Conservation (phyloP, 2,329 filamentous ascomycete genomes). For the Akanthomyces muscarius region DNA sequence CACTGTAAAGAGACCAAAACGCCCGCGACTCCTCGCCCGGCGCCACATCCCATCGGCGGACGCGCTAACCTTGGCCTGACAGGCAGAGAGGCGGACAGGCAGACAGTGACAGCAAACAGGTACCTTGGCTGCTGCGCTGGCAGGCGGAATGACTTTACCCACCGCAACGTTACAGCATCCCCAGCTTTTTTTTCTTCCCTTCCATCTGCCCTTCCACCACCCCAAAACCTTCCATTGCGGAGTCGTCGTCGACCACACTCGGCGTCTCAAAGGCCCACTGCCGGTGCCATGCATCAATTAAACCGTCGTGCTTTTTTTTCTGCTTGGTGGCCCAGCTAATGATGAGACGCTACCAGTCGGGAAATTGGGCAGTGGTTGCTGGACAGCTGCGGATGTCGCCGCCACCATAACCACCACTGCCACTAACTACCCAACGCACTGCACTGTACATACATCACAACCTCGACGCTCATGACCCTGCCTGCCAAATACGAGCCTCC, state of each 20-base stretch:
- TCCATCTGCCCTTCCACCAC: background rate
- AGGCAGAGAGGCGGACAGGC: no score
- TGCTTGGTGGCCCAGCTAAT: background rate
- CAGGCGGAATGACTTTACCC: constrained; percentile 7
- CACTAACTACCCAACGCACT: background rate
- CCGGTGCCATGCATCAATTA: background rate
- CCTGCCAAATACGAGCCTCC: constrained; percentile 13
- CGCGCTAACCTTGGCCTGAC: background rate
- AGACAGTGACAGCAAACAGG: no score
- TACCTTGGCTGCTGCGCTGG: background rate
- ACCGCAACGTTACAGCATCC: constrained; percentile 26
- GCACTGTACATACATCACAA: constrained; percentile 9
- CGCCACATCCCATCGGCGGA: background rate
- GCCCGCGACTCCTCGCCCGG: background rate
- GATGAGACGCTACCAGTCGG: background rate
- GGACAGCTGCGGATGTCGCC: background rate
- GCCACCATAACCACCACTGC: background rate
- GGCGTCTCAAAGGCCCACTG: background rate
- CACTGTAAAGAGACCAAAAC: background rate
- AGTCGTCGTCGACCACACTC: background rate
- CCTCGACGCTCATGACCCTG: background rate
- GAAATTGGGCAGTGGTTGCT: constrained; percentile 4
- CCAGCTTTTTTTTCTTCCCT: constrained; percentile 16
- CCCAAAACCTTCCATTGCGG: background rate
- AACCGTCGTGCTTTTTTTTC: background rate